These are phyloP conservation scores for Jamesozyma lodderae DNA, from an alignment of 805 yeast species.

Conservation along the genomic window DNA sequence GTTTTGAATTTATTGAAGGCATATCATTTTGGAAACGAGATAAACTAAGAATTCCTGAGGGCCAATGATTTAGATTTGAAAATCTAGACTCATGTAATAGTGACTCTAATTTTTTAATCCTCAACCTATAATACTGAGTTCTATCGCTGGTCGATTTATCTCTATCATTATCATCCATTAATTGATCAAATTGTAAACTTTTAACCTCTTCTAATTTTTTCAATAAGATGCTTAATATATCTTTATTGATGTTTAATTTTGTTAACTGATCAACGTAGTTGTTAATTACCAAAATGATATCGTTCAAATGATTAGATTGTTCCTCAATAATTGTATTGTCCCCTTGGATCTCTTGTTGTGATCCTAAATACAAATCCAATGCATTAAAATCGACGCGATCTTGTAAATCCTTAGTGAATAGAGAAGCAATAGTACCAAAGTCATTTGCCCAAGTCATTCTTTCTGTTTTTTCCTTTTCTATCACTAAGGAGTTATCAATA, in stretches of 20 bases:
- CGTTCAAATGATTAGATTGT: background rate
- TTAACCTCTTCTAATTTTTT: slow-evolving; percentile 6
- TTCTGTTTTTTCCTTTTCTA: slow-evolving; percentile 21
- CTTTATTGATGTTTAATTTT: slow-evolving; percentile 23
- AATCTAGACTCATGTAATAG: slow-evolving; percentile 66
- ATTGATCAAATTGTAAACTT: background rate
- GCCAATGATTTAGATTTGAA: slow-evolving; percentile 42
- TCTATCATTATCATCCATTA: background rate
- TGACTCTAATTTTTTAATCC: slow-evolving; percentile 71
- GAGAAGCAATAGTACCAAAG: slow-evolving; percentile 1
- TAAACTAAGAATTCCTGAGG: slow-evolving; percentile 31
- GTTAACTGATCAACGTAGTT: slow-evolving; percentile 33
- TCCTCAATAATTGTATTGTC: too few relatives aligned
- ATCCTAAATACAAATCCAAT: background rate
- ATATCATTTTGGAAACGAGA: background rate
- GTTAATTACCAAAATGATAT: slow-evolving; percentile 25
- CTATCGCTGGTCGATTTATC: background rate
- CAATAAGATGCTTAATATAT: slow-evolving; percentile 29
- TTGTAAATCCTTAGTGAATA: slow-evolving; percentile 2
- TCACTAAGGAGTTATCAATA: slow-evolving; percentile 54
- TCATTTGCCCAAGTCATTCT: background rate
- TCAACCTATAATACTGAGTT: slow-evolving; percentile 39
- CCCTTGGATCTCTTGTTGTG: too few relatives aligned
- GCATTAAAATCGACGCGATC: background rate
- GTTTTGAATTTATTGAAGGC: background rate